Evolutionary conservation across 805 yeast genomes (phyloP).

Genomic region (Pichia ethanolica): DNA sequence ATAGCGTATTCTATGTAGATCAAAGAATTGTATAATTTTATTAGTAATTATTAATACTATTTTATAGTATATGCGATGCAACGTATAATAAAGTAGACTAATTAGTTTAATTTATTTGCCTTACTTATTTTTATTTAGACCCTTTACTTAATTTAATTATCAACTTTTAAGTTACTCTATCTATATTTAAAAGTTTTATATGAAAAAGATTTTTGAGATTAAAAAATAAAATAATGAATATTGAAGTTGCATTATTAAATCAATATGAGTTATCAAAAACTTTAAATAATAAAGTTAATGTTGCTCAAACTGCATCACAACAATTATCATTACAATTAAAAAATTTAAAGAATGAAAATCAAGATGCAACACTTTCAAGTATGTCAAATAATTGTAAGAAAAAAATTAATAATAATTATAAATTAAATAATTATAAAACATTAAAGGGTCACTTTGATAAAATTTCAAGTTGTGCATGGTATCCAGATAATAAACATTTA

Average conservation of each 20-base stretch:
- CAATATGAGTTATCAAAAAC: conserved; percentile 20
- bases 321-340: conserved; percentile 20
- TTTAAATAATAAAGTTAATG: conserved; percentile 17
- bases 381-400: conserved; percentile 21
- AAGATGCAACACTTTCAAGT: conserved; percentile 21
- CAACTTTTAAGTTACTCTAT: too few species aligned
- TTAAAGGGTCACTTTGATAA: conserved; percentile 67
- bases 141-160: too few species aligned
- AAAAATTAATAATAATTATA: conserved; percentile 4
- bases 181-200: too few species aligned
- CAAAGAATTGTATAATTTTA: too few species aligned
- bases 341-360: conserved; percentile 21
- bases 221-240: conserved; percentile 1
- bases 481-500: conserved; percentile 50
- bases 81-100: too few species aligned
- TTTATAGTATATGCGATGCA: too few species aligned
- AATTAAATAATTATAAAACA: conserved; percentile 23
- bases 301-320: conserved; percentile 22
- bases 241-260: conserved; percentile 13
- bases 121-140: too few species aligned
- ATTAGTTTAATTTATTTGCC: too few species aligned
- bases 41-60: too few species aligned
- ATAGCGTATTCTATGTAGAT: too few species aligned
- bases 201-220: too few species aligned
- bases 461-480: conserved; percentile 64